Base-by-base conservation (phyloP, 2,329 filamentous ascomycete genomes). In the Beauveria varroae region DNA sequence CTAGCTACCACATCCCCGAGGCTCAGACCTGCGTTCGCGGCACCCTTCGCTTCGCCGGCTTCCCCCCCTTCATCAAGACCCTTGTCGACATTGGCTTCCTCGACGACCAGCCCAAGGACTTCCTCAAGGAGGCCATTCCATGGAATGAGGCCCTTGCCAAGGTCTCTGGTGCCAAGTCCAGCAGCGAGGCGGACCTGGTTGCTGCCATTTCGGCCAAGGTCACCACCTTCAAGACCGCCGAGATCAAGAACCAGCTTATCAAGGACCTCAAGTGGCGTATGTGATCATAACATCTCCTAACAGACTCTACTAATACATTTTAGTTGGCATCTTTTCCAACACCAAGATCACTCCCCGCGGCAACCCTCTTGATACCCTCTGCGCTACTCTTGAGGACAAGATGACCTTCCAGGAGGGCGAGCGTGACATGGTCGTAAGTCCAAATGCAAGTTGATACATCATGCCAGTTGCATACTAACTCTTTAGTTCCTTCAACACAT, bases 71-170 rank as follows among this genome's bases (percentile, higher is more conserved):
- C 76, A 85, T 97, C 78, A 89, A 88, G 73, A 85, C 87, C 28
- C 86, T 98, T 12, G 91, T 96, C 64, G 89, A 97, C 72, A 89
- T 93, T 64, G 92, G 91, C 66, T 96, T 97, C 84, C 83, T 98
- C 53, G 84, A 81, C 60, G 91, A 96, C 63, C 83, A 86, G 47
- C 78, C 83, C 65, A 77, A 84, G 64, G 81, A 84, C 68, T 83
- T 80, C 76, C 82, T 93, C 69, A 87, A 87, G 71, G 75, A 83
- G 66, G 78, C 87, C 30, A 82, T 89, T 57, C 69, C 88, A 62
- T 98, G 93, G 93, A 91, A 89, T 73, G 89, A 96, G 67, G 91
- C 90, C 40, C 92, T 91, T 44, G 79, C 89, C 71, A 85, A 89
- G 77, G 84, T 96, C 64, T 74, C 97, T 60, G 86, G 86, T 54